Evolutionary conservation across 371 early-diverging fungal genomes (phyloP), one percentile per base, ranked within the genome.

Genomic region (Paraphysoderma sedebokerense): DNA sequence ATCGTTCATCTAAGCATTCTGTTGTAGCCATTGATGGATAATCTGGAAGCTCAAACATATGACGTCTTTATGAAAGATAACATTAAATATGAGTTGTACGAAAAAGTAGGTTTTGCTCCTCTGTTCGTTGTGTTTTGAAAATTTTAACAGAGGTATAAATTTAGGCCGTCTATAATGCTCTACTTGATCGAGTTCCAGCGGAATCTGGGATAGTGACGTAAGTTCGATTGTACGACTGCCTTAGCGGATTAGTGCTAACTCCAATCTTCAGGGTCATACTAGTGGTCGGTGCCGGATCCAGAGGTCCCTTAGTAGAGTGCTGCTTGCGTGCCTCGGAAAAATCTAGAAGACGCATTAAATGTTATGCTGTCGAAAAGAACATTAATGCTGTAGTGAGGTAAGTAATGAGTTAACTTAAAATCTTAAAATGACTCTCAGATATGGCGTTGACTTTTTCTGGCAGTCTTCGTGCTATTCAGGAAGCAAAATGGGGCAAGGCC

Each of bases 361-460:
- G 92, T 12, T 78, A 79, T 58, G 93, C 93, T 0, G 56, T 96
- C 2, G 96, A 96, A 55, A 93, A 96, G 70, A 96, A 93, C 53
- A 83, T 88, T 0, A 91, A 88, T 56, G 93, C 92, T 1, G 76
- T 82, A 67, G 83, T 91, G 11, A 85, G 80, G 77, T 80, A 69
- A 63, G 74, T 55, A 17, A 3, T 26, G 26, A 22, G 23, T 38
- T 5, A 5, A 36, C 27, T 3, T 26, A 9, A 20, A 8, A 26
- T 26, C 17, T 8, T 8, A 3, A 30, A 27, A 8, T 44, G 12
- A 29, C 4, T 44, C 29, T 45, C 5, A 24, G 8, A 9, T 33
- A 26, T 44, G 19, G 1, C 20, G 3, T 32, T 32, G 11, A 35
- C 30, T 12, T 35, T 6, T 27, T 30, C 27, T 23, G 12, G 15